Conservation (phyloP, 768 basidiomycete species). For the Boletus huronensis region DNA sequence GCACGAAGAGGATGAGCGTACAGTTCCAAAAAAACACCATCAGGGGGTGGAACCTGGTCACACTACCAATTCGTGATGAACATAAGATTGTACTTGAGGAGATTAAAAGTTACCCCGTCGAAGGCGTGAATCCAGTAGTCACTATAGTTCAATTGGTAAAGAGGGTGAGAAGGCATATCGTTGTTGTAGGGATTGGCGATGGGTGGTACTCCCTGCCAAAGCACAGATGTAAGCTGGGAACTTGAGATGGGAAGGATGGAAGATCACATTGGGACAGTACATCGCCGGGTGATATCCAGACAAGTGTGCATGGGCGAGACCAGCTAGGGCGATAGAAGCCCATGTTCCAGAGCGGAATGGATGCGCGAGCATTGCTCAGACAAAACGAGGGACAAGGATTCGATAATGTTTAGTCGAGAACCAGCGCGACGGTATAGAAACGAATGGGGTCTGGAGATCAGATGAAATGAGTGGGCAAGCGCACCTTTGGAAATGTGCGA, state of each 20-base stretch:
- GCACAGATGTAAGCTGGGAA: not conserved
- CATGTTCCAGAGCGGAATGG: not conserved
- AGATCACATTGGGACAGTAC: conserved; percentile 9
- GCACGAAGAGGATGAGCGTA: not conserved
- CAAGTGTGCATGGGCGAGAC: conserved; percentile 9
- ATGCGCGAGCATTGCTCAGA: not conserved
- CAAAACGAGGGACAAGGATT: not conserved
- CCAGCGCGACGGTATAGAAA: conserved; percentile 5
- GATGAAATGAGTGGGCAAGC: not conserved
- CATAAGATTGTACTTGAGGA: not conserved
- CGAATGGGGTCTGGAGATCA: not conserved
- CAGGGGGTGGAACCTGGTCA: not conserved
- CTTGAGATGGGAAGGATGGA: not conserved
- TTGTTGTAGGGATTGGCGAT: not conserved
- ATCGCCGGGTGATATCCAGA: not conserved
- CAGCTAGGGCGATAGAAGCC: conserved; percentile 10
- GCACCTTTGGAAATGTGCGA: not conserved
- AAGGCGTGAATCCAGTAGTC: conserved; percentile 7
- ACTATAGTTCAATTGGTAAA: not conserved
- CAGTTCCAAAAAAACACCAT: conserved; percentile 7
- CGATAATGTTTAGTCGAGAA: not conserved
- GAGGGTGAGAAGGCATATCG: not conserved
- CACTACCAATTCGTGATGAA: conserved; percentile 4
- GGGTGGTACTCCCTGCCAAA: conserved; percentile 2
- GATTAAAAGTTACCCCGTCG: not conserved